Evolutionary conservation across 1,139 yeast species (phyloP).

Genomic region (Wickerhamiella pararugosa): DNA sequence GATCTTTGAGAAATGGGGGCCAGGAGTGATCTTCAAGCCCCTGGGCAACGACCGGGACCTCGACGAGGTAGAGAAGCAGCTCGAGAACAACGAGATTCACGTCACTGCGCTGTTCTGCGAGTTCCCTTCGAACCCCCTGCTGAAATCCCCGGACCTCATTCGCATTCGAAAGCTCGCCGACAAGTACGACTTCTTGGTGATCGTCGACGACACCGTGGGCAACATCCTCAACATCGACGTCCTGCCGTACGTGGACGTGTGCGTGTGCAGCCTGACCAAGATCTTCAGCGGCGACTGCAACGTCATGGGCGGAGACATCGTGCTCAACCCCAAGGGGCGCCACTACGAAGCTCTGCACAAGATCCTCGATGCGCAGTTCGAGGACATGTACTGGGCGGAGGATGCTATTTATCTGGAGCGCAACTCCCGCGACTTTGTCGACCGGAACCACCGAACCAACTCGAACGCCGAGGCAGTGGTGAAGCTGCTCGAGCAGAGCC

Average conservation of each 20-base stretch:
- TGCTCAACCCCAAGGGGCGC: slow-evolving; percentile 53
- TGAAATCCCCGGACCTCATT: slow-evolving; percentile 65
- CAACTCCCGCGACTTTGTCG: slow-evolving; percentile 76
- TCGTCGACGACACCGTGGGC: slow-evolving; percentile 89
- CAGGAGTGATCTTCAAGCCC: slow-evolving; percentile 65
- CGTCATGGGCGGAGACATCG: slow-evolving; percentile 86
- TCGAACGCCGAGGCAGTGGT: slow-evolving; percentile 45
- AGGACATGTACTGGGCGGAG: slow-evolving; percentile 78
- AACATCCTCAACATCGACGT: slow-evolving; percentile 76
- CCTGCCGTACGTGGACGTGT: slow-evolving; percentile 68
- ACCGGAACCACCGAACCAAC: slow-evolving; percentile 52
- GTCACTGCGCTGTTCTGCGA: slow-evolving; percentile 72
- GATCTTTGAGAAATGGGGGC: slow-evolving; percentile 77
- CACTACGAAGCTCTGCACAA: slow-evolving; percentile 39
- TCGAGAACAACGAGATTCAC: slow-evolving; percentile 42
- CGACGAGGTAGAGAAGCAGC: slow-evolving; percentile 42
- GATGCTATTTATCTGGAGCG: slow-evolving; percentile 87
- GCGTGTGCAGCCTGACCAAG: slow-evolving; percentile 78
- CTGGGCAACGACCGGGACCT: slow-evolving; percentile 65
- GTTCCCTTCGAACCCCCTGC: slow-evolving; percentile 83
- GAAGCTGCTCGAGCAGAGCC: slow-evolving; percentile 24
- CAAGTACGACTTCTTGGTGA: slow-evolving; percentile 56
- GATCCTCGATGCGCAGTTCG: slow-evolving; percentile 41
- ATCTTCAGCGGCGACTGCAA: slow-evolving; percentile 90
- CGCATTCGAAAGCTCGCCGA: slow-evolving; percentile 52